Evolutionary conservation across 1,139 yeast species (phyloP).

Genomic region (Martiniozyma asiatica): DNA sequence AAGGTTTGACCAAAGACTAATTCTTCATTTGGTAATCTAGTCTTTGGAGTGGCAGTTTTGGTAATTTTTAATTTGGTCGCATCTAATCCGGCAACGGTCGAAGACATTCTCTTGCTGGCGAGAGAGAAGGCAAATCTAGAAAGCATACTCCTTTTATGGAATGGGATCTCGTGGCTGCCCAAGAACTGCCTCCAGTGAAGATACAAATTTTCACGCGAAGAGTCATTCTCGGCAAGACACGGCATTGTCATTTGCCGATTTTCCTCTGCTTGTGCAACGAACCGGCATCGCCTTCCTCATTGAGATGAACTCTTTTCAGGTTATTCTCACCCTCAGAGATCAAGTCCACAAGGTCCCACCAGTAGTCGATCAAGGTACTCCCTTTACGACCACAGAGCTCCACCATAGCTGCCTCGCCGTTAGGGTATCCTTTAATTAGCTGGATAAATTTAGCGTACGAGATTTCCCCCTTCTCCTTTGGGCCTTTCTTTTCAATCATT

Average conservation of each 20-base stretch:
- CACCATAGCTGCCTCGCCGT: constrained; percentile 48
- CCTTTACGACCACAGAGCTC: constrained; percentile 69
- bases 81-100: constrained; percentile 41
- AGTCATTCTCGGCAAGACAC: too few relatives aligned
- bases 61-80: constrained; percentile 55
- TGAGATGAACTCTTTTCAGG: too few relatives aligned
- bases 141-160: constrained; percentile 1
- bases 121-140: constrained; percentile 1
- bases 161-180: too few relatives aligned
- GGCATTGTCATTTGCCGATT: too few relatives aligned
- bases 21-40: constrained; percentile 57
- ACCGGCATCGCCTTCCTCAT: too few relatives aligned
- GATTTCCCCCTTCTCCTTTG: constrained; percentile 11
- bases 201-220: too few relatives aligned
- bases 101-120: constrained; percentile 15
- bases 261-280: too few relatives aligned
- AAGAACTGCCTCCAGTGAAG: too few relatives aligned
- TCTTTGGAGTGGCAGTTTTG: constrained; percentile 48
- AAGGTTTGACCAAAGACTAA: constrained; percentile 79
- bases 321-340: too few relatives aligned
- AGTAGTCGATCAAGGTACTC: constrained; percentile 66
- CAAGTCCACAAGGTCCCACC: constrained; percentile 70
- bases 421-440: constrained; percentile 36
- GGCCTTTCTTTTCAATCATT: too few relatives aligned
- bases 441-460: constrained; percentile 43